Evolutionary conservation across 176 grass and related monocot genomes (phyloP).

Genomic region (Oryza nivara): DNA sequence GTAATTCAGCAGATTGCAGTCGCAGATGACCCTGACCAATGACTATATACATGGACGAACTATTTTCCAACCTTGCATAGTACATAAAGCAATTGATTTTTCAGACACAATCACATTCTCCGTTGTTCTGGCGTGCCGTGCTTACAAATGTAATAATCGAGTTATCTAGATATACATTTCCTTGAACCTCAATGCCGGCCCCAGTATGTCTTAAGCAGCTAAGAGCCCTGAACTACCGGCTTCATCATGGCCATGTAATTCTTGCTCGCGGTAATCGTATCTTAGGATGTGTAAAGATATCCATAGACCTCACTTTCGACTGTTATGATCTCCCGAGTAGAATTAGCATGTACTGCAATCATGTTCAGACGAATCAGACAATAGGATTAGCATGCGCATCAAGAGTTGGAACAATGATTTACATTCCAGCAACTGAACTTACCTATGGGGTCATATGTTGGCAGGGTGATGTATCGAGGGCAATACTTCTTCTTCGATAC

Average conservation of each 20-base stretch:
- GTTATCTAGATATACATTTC: neutral
- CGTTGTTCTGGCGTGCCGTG: neutral
- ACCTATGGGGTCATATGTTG: slow-evolving; percentile 66
- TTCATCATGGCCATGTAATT: neutral
- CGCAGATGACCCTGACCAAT: neutral
- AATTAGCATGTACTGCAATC: slow-evolving; percentile 46
- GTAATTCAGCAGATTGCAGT: neutral
- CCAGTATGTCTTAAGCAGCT: neutral
- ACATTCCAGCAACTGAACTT: slow-evolving; percentile 16
- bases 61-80: neutral
- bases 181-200: neutral
- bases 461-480: slow-evolving; percentile 62
- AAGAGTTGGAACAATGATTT: slow-evolving; percentile 13
- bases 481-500: slow-evolving; percentile 49
- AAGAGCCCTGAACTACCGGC: neutral
- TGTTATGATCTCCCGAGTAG: slow-evolving; percentile 41
- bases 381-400: slow-evolving; percentile 17
- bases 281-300: slow-evolving; percentile 37
- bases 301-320: slow-evolving; percentile 16
- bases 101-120: neutral
- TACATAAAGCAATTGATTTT: slow-evolving; percentile 8
- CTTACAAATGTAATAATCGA: slow-evolving; percentile 12
- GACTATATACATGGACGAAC: neutral
- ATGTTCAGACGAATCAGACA: neutral
- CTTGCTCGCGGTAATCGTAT: neutral